Percentiles rank a stretch among this genome's conserved stretches.
These are phyloP conservation scores for Podaxis pistillaris DNA, from an alignment of 768 basidiomycete genomes.

Conservation along the genomic window DNA sequence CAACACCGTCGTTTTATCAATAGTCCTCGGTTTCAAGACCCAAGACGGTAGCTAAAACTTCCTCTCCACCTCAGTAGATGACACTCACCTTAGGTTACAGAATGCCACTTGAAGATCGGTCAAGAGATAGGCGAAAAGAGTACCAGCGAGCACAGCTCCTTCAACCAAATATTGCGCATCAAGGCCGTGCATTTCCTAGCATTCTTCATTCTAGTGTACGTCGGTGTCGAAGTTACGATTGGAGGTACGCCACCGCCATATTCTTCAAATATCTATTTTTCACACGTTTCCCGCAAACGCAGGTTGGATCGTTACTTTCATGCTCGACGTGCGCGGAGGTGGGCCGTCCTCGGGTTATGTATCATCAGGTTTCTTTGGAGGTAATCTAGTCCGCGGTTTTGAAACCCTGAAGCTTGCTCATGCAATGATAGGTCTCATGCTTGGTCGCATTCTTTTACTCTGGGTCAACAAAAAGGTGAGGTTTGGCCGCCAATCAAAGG, in stretches of 20 bases:
- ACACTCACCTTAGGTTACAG: constrained; percentile 29
- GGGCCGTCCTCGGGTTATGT: constrained; percentile 47
- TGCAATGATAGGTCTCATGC: constrained; percentile 44
- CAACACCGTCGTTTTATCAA: constrained; percentile 50
- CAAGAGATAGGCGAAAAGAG: constrained; percentile 37
- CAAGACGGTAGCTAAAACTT: constrained; percentile 54
- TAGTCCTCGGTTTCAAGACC: constrained; percentile 64
- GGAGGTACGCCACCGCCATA: constrained; percentile 33
- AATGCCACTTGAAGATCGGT: constrained; percentile 53
- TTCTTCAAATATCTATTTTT: neutral
- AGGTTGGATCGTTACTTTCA: constrained; percentile 75
- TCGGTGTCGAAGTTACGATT: constrained; percentile 65
- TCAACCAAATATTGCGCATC: constrained; percentile 48
- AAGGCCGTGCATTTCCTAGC: constrained; percentile 62
- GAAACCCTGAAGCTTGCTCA: neutral
- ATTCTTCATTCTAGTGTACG: constrained; percentile 63
- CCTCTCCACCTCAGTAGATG: neutral
- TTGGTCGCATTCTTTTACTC: constrained; percentile 53
- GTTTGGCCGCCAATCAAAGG: neutral
- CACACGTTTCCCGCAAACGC: constrained; percentile 15
- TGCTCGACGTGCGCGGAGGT: constrained; percentile 33
- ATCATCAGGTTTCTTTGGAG: constrained; percentile 52
- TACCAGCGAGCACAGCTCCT: constrained; percentile 38
- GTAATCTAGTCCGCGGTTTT: constrained; percentile 26
- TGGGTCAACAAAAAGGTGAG: constrained; percentile 54